Conservation (phyloP, 768 basidiomycete species). For the Lactarius hatsudake region DNA sequence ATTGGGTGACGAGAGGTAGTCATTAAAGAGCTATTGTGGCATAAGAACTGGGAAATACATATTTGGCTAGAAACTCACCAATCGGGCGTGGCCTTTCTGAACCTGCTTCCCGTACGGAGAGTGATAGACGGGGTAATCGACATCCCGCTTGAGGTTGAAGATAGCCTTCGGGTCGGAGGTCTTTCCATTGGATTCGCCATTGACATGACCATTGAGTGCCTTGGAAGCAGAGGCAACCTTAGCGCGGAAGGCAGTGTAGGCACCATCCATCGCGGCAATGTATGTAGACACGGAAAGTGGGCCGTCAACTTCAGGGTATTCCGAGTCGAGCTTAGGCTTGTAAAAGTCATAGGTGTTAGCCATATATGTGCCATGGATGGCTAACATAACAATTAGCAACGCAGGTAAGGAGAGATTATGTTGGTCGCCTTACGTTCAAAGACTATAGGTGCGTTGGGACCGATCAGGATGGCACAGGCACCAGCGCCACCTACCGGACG, state of each 20-base stretch:
- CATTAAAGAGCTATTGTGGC: slow-evolving; percentile 58
- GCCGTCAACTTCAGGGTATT: slow-evolving; percentile 96
- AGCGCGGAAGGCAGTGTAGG: slow-evolving; percentile 80
- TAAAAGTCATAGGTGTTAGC: slow-evolving; percentile 98
- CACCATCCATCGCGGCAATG: slow-evolving; percentile 86
- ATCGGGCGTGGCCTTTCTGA: slow-evolving; percentile 92
- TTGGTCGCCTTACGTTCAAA: slow-evolving; percentile 79
- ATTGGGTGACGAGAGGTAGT: slow-evolving; percentile 80
- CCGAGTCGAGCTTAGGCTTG: slow-evolving; percentile 94
- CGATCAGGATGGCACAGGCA: slow-evolving; percentile 91
- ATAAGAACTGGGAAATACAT: slow-evolving; percentile 4
- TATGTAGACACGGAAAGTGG: slow-evolving; percentile 95
- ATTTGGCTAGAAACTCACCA: slow-evolving; percentile 42
- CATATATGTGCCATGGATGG: slow-evolving; percentile 96
- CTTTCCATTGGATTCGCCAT: slow-evolving; percentile 37
- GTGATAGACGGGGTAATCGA: slow-evolving; percentile 96
- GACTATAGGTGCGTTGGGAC: slow-evolving; percentile 91
- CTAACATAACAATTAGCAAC: slow-evolving; percentile 40
- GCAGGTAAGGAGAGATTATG: not conserved
- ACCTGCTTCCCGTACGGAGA: slow-evolving; percentile 99
- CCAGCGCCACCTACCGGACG: slow-evolving; percentile 97
- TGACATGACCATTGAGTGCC: slow-evolving; percentile 33
- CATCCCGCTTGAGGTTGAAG: slow-evolving; percentile 62
- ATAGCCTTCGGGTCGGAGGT: slow-evolving; percentile 38
- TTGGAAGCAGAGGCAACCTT: slow-evolving; percentile 65